Base-by-base conservation (phyloP, 163 green algal genomes). In the Prototheca wickerhamii region DNA sequence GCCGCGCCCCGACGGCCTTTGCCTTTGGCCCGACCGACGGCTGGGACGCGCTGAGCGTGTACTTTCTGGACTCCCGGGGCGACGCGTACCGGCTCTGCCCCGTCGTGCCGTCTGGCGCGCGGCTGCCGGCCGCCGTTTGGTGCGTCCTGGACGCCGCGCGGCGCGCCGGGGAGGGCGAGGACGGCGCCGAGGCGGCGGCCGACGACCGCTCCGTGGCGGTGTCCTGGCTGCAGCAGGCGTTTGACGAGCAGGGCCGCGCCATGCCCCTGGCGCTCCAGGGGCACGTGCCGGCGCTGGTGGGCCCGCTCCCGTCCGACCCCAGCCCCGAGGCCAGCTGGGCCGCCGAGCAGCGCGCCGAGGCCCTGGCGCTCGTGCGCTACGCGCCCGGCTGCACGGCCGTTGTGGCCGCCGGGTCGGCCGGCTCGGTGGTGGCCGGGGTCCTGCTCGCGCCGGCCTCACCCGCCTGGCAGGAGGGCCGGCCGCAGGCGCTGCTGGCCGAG, bases 211-310 rank as follows among this genome's bases (percentile, higher is more conserved):
- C 18, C 8, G 29, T 31, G 3, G 34, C 5, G 44, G 58, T 60
- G 54, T 69, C 73, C 42, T 81, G 74, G 74, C 51, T 81, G 66
- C 60, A 79, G 42, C 60, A 62, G 42, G 32, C 52, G 0, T 72
- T 65, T 50, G 55, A 20, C 18, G 31, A 50, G 30, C 55, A 12
- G 31, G 30, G 10, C 29, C 31, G 21, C 1, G 30, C 55, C 1
- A 1, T 5, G 55, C 6, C 32, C 5, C 55, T 17, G 32, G 67
- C 67, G 10, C 58, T 78, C 12, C 58, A 75, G 2, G 69, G 63
- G 30, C 67, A 78, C 32, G 63, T 67, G n/a, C 67, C 72, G 0
- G 64, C 58, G 0, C 72, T 78, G n/a, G 55, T 49, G 17, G 72
- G 72, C 31, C 72, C 72, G 3, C 57, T 78, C 43, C 58, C 26